phyloP scores from a whole-genome alignment of 352 stramenopile genomes.

The Phytophthora uliginosa region DNA sequence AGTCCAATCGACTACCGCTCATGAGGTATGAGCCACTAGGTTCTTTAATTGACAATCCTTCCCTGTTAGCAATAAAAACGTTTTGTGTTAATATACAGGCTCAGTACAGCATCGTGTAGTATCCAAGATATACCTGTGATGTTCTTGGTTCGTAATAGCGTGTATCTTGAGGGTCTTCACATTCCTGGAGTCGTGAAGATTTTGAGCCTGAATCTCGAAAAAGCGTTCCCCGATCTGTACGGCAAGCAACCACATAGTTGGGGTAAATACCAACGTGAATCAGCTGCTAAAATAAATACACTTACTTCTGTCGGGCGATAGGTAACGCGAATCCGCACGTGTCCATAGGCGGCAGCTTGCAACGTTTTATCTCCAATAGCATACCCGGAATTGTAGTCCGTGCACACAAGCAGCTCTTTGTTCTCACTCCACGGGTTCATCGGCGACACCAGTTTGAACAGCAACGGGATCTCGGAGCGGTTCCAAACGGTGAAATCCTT shows the following conservation, averaged over 20 bases:
- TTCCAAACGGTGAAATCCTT: conserved; percentile 94
- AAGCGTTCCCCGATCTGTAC: conserved; percentile 83
- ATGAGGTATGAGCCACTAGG: conserved; percentile 85
- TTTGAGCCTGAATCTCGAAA: conserved; percentile 91
- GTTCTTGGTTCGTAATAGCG: conserved; percentile 90
- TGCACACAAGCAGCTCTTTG: conserved; percentile 80
- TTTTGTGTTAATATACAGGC: neutral
- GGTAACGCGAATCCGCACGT: conserved; percentile 89
- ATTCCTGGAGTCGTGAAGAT: conserved; percentile 87
- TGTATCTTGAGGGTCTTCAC: conserved; percentile 91
- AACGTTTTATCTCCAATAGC: conserved; percentile 84
- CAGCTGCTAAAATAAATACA: neutral
- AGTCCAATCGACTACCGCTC: conserved; percentile 91
- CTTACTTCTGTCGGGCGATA: conserved; percentile 85
- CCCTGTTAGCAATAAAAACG: conserved; percentile 42
- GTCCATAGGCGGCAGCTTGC: conserved; percentile 84
- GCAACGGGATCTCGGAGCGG: conserved; percentile 87
- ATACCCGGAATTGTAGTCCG: conserved; percentile 91
- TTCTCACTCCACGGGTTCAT: conserved; percentile 74
- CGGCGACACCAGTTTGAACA: conserved; percentile 88
- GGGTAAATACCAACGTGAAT: conserved; percentile 18
- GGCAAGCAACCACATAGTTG: conserved; percentile 10
- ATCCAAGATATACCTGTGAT: conserved; percentile 67
- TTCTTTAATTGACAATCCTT: conserved; percentile 90
- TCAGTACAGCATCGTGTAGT: neutral